Conservation (phyloP, 805 yeast species). For the Blastobotrys chiropterorum region DNA sequence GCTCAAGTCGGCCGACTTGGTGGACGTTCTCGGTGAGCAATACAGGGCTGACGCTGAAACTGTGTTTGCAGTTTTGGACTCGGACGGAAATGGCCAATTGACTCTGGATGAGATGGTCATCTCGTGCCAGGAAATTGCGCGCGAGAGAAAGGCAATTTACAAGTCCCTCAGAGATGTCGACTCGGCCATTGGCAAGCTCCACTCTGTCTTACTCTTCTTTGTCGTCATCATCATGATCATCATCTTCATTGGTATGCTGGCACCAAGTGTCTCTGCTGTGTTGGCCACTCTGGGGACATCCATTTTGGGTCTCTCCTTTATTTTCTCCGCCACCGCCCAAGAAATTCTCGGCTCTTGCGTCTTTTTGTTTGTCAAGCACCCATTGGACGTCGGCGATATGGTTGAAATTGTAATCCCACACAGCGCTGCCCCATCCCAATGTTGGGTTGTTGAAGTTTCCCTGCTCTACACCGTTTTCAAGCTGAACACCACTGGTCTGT, state of each 20-base stretch:
- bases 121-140: constrained; percentile 29
- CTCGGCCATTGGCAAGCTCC: constrained; percentile 34
- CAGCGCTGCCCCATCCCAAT: constrained; percentile 17
- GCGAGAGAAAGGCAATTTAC: constrained; percentile 31
- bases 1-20: constrained; percentile 30
- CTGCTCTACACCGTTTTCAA: constrained; percentile 33
- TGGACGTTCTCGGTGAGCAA: constrained; percentile 29
- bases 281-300: constrained; percentile 38
- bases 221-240: constrained; percentile 31
- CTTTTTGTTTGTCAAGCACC: constrained; percentile 37
- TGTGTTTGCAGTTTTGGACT: constrained; percentile 31
- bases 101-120: constrained; percentile 33
- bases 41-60: constrained; percentile 27
- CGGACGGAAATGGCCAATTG: constrained; percentile 32
- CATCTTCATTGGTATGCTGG: constrained; percentile 36
- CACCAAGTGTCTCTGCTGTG: constrained; percentile 35
- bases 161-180: constrained; percentile 35
- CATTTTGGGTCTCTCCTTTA: constrained; percentile 34
- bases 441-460: constrained; percentile 30
- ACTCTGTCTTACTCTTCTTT: constrained; percentile 30
- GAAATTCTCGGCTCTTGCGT: constrained; percentile 36
- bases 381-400: constrained; percentile 37
- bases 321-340: constrained; percentile 33
- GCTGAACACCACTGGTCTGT: constrained; percentile 22
- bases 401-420: constrained; percentile 27